Percentiles rank a stretch among this genome's conserved stretches.
Conservation (phyloP, 495 filamentous ascomycete genomes). For the Podospora fimiseda region DNA sequence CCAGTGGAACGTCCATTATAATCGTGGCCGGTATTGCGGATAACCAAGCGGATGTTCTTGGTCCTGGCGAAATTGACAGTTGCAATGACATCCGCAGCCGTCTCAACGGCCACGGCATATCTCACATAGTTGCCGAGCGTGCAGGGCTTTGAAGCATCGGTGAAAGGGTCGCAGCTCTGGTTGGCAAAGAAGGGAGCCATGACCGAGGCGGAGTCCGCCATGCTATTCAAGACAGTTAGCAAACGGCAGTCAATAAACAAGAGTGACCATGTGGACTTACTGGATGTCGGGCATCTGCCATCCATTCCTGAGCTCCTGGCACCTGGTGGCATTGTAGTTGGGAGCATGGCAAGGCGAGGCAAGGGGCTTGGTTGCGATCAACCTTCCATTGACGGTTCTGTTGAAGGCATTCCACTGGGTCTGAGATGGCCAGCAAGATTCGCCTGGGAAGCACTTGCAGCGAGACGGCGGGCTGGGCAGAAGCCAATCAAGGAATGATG, state of each 20-base stretch:
- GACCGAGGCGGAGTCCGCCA: conserved; percentile 37
- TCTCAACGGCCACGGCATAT: conserved; percentile 47
- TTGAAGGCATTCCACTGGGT: conserved; percentile 41
- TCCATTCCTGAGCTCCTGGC: conserved; percentile 14
- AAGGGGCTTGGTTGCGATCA: conserved; percentile 47
- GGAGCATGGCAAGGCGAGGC: conserved; percentile 44
- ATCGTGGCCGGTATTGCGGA: conserved; percentile 46
- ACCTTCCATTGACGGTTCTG: conserved; percentile 34
- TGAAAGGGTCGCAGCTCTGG: conserved; percentile 34
- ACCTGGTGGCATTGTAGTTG: conserved; percentile 20
- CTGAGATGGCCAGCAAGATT: conserved; percentile 40
- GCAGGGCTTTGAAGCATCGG: conserved; percentile 32
- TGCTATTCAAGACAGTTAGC: conserved; percentile 21
- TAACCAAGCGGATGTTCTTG: conserved; percentile 42
- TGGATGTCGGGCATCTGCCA: conserved; percentile 30
- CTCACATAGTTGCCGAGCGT: conserved; percentile 49
- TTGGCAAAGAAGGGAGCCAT: conserved; percentile 43
- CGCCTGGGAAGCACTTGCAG: conserved; percentile 52
- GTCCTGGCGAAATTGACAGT: conserved; percentile 42
- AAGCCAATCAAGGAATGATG: not conserved
- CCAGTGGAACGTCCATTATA: conserved; percentile 45
- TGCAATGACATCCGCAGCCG: conserved; percentile 31
- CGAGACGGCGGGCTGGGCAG: not conserved
- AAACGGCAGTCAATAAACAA: not conserved
- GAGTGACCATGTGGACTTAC: conserved; percentile 15